Evolutionary conservation across 345 rosid species (phyloP).

Genomic region (Aurinia saxatilis): DNA sequence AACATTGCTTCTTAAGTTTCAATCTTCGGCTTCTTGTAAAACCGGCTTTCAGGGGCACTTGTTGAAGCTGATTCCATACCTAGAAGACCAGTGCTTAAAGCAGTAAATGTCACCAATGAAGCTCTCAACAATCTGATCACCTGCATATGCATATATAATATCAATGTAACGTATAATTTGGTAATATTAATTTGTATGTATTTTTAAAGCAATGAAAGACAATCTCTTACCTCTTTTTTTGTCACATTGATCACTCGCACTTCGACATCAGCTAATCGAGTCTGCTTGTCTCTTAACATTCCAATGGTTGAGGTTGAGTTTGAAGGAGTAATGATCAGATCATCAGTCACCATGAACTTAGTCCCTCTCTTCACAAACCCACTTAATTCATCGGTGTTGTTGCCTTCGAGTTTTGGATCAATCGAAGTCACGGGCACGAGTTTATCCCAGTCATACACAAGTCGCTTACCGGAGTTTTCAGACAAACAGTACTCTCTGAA

Average conservation of each 20-base stretch:
- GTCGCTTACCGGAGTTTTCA: not conserved
- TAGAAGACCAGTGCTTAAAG: not conserved
- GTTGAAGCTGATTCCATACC: not conserved
- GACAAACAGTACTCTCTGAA: not conserved
- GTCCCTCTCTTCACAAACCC: conserved; percentile 7
- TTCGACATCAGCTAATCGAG: not conserved
- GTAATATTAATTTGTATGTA: not conserved
- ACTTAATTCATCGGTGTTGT: not conserved
- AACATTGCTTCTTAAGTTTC: not conserved
- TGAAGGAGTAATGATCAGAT: conserved; percentile 1
- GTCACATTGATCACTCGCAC: not conserved
- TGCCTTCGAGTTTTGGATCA: not conserved
- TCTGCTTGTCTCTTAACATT: not conserved
- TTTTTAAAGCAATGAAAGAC: not conserved
- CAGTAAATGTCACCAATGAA: not conserved
- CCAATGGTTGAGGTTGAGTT: not conserved
- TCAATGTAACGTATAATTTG: not conserved
- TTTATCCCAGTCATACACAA: conserved; percentile 5
- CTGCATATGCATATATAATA: not conserved
- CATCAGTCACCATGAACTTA: conserved; percentile 9
- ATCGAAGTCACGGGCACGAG: not conserved
- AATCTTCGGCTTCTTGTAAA: not conserved
- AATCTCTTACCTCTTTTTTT: not conserved
- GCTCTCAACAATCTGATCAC: not conserved
- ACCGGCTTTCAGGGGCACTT: not conserved